These are phyloP conservation scores for Lyophyllum atratum DNA, from an alignment of 768 basidiomycete species.

Conservation along the genomic window DNA sequence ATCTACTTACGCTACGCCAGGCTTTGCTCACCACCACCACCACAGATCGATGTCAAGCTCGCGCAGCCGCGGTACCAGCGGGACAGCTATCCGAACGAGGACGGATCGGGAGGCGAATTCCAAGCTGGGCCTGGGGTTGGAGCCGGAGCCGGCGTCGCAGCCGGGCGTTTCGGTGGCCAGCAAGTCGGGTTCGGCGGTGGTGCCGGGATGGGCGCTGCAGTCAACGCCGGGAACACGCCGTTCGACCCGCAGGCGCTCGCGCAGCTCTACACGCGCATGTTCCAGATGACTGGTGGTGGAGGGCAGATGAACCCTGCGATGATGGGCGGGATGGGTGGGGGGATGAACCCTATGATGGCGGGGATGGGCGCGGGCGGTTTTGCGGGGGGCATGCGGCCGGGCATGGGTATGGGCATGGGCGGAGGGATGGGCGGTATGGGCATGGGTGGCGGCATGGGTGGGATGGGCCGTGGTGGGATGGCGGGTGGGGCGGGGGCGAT, in stretches of 20 bases:
- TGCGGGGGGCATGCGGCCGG: slow-evolving; percentile 36
- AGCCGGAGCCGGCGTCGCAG: slow-evolving; percentile 7
- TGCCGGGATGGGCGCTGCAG: slow-evolving; percentile 25
- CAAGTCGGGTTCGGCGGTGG: slow-evolving; percentile 42
- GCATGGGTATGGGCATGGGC: slow-evolving; percentile 41
- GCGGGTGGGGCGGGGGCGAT: slow-evolving; percentile 44
- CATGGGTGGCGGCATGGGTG: slow-evolving; percentile 36
- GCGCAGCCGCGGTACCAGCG: slow-evolving; percentile 90
- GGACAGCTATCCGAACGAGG: slow-evolving; percentile 58
- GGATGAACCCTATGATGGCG: slow-evolving; percentile 35
- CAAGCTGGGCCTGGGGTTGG: too few species aligned
- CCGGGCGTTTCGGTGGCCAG: slow-evolving; percentile 29
- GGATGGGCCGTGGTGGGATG: slow-evolving; percentile 40
- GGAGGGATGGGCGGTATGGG: slow-evolving; percentile 38
- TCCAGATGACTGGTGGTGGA: slow-evolving; percentile 69
- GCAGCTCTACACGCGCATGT: slow-evolving; percentile 94
- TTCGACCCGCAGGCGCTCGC: slow-evolving; percentile 95
- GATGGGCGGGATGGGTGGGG: slow-evolving; percentile 50
- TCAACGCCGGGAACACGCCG: slow-evolving; percentile 51
- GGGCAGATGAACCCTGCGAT: slow-evolving; percentile 59
- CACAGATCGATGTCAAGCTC: slow-evolving; percentile 94
- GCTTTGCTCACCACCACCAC: neutral
- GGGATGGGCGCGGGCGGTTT: slow-evolving; percentile 39
- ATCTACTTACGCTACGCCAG: neutral
- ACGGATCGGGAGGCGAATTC: slow-evolving; percentile 33